Percentiles rank a stretch among this genome's conserved stretches.
phyloP scores from a whole-genome alignment of 139 green algal species.

The Pleodorina starrii region DNA sequence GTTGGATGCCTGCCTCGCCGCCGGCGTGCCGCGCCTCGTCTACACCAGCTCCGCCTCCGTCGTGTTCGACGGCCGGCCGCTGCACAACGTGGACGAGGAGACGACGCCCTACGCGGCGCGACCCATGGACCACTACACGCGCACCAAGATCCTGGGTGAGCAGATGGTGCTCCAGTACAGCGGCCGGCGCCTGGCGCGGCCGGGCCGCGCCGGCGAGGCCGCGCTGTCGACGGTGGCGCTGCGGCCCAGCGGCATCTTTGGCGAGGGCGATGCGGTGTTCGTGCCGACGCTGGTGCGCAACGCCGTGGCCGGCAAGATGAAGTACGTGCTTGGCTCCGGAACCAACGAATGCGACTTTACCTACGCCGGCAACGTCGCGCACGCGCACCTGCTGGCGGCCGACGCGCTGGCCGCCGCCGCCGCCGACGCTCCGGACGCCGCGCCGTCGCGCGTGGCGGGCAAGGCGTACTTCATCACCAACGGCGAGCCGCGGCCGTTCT shows the following conservation, averaged over 20 bases:
- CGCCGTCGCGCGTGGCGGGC: no score
- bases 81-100: conserved; percentile 81
- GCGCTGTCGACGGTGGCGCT: conserved; percentile 79
- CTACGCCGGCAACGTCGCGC: conserved; percentile 93
- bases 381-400: conserved; percentile 79
- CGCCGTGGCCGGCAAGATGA: conserved; percentile 86
- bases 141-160: conserved; percentile 88
- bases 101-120: conserved; percentile 74
- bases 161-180: conserved; percentile 84
- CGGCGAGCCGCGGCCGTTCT: conserved; percentile 85
- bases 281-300: conserved; percentile 80
- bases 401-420: conserved; percentile 59
- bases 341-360: conserved; percentile 92
- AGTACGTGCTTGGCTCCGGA: conserved; percentile 91
- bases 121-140: conserved; percentile 92
- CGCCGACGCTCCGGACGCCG: no score
- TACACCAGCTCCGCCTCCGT: conserved; percentile 90
- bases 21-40: conserved; percentile 71
- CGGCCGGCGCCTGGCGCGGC: conserved; percentile 44
- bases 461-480: conserved; percentile 94
- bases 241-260: conserved; percentile 91
- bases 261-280: conserved; percentile 86
- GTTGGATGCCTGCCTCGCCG: conserved; percentile 77
- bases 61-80: conserved; percentile 88
- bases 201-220: neutral